Conservation (phyloP, 2,329 filamentous ascomycete genomes). For the Scedosporium boydii region DNA sequence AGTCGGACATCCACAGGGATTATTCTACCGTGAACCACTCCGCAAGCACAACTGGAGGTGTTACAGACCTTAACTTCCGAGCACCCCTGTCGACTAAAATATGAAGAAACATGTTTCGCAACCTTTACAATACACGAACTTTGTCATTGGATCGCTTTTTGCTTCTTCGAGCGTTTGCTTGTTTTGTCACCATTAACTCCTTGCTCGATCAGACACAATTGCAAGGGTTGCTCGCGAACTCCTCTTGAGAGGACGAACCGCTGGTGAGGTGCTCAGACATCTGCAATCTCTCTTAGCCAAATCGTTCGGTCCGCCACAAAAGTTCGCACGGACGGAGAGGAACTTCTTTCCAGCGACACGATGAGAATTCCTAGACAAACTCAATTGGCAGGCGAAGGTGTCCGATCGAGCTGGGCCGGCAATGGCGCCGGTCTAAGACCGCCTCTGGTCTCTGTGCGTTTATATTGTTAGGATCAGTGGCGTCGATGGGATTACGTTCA, state of each 20-base stretch:
- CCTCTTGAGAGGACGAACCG: neutral
- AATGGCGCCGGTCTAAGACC: too few relatives aligned
- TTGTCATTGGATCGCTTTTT: neutral
- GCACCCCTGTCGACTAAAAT: neutral
- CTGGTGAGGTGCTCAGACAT: conserved; percentile 1
- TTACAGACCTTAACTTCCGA: neutral
- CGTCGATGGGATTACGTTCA: too few relatives aligned
- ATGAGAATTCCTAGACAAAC: neutral
- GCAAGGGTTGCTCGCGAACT: neutral
- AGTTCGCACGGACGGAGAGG: neutral
- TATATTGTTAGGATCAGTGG: too few relatives aligned
- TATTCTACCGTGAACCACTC: neutral
- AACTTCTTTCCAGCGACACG: neutral
- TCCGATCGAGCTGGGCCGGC: too few relatives aligned
- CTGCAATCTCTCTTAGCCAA: conserved; percentile 5
- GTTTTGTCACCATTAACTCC: neutral
- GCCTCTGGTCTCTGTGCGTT: too few relatives aligned
- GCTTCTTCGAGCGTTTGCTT: neutral
- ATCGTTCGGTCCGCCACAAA: neutral
- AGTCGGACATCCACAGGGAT: neutral
- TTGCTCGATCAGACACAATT: neutral
- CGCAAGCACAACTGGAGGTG: neutral
- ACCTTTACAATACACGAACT: neutral
- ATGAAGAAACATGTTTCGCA: neutral
- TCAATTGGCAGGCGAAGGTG: too few relatives aligned